Percentiles rank a stretch among this genome's conserved stretches.
phyloP scores from a whole-genome alignment of 2,329 filamentous ascomycete genomes.

The Fusarium tjaetaba region DNA sequence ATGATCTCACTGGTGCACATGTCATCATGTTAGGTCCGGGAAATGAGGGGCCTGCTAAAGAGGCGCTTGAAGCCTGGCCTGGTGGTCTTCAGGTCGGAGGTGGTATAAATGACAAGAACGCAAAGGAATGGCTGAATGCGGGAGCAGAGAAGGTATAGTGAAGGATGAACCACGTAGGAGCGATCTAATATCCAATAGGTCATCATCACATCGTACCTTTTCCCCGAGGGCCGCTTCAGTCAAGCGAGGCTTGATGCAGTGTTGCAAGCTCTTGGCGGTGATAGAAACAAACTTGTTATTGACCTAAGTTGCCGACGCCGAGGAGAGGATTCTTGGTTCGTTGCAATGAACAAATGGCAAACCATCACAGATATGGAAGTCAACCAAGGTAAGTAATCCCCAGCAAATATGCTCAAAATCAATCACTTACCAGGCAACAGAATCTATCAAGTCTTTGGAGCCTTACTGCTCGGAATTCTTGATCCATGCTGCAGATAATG shows the following conservation, averaged over 20 bases:
- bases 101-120: constrained; percentile 90
- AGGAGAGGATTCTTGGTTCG: constrained; percentile 81
- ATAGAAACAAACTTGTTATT: constrained; percentile 86
- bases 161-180: not conserved
- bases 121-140: constrained; percentile 82
- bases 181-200: constrained; percentile 67
- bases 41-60: constrained; percentile 81
- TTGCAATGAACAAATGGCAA: constrained; percentile 99
- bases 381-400: constrained; percentile 71
- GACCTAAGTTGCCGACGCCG: constrained; percentile 90
- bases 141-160: constrained; percentile 84
- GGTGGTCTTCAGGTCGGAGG: constrained; percentile 87
- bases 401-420: not conserved
- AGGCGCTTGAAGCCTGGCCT: constrained; percentile 83
- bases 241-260: constrained; percentile 79
- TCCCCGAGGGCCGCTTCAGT: constrained; percentile 85
- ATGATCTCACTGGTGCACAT: constrained; percentile 81
- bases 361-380: constrained; percentile 97
- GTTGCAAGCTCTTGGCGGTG: constrained; percentile 75
- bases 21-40: constrained; percentile 96
- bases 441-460: constrained; percentile 81
- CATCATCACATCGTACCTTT: constrained; percentile 96
- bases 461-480: constrained; percentile 97
- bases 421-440: constrained; percentile 56
- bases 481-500: constrained; percentile 96